Conservation (phyloP, 2,329 filamentous ascomycete species). For the Colletotrichum sp. region DNA sequence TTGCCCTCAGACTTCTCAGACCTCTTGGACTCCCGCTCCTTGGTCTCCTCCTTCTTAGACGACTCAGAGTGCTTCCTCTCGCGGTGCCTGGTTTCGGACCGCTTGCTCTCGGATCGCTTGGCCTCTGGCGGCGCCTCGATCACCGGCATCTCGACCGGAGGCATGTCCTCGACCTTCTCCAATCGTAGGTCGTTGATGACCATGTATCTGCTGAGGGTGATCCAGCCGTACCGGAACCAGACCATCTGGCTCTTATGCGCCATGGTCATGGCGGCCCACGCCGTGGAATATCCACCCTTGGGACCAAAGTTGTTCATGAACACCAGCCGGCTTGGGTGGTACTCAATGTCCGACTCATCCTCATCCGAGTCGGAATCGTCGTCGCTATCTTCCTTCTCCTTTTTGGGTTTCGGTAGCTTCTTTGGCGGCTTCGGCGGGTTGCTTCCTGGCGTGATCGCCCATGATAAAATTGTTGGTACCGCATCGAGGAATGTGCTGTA, state of each 20-base stretch:
- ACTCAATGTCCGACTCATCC: conserved; percentile 37
- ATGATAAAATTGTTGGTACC: conserved; percentile 69
- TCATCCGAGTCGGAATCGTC: conserved; percentile 30
- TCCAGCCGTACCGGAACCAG: conserved; percentile 98
- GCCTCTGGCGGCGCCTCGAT: background rate
- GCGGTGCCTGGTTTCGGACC: background rate
- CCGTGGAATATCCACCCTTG: conserved; percentile 55
- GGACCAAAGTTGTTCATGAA: conserved; percentile 75
- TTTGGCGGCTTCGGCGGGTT: conserved; percentile 9
- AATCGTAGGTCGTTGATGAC: conserved; percentile 84
- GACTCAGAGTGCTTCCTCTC: background rate
- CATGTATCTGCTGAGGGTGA: conserved; percentile 91
- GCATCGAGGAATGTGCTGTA: conserved; percentile 81
- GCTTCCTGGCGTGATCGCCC: conserved; percentile 45
- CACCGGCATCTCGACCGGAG: background rate
- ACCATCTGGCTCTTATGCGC: conserved; percentile 97
- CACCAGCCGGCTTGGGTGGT: conserved; percentile 64
- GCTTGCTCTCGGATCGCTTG: background rate
- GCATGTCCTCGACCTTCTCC: conserved; percentile 38
- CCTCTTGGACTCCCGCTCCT: background rate
- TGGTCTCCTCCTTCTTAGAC: background rate
- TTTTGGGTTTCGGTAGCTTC: conserved; percentile 7
- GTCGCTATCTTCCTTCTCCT: conserved; percentile 9
- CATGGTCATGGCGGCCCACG: conserved; percentile 84
- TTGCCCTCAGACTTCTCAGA: background rate